Percentiles rank a stretch among this genome's conserved stretches.
Conservation (phyloP, 2,329 filamentous ascomycete species). For the Trichoderma koningii region DNA sequence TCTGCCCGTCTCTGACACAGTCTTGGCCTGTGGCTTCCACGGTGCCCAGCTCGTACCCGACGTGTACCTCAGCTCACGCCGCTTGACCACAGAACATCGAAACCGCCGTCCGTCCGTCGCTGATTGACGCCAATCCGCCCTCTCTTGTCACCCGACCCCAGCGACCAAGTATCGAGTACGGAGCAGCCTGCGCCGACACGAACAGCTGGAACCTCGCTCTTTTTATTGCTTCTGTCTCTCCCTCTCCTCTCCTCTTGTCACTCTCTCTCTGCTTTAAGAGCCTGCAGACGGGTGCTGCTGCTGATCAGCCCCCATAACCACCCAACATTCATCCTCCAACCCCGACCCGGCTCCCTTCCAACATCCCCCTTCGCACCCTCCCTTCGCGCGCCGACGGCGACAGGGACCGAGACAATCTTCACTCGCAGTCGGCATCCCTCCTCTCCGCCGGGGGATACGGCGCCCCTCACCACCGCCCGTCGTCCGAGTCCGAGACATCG, state of each 20-base stretch:
- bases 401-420: constrained; percentile 43
- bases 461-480: constrained; percentile 51
- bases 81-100: constrained; percentile 16
- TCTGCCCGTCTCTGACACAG: background rate
- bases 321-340: constrained; percentile 83
- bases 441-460: constrained; percentile 39
- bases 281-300: constrained; percentile 69
- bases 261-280: constrained; percentile 31
- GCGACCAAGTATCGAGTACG: background rate
- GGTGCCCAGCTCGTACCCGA: too few species aligned
- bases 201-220: constrained; percentile 3
- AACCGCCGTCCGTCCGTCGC: background rate
- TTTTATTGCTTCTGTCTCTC: constrained; percentile 14
- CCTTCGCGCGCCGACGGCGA: constrained; percentile 44
- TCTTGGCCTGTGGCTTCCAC: too few species aligned
- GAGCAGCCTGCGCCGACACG: too few species aligned
- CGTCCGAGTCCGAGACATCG: constrained; percentile 66
- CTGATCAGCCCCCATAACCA: constrained; percentile 70
- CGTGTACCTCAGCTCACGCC: constrained; percentile 17
- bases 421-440: constrained; percentile 44
- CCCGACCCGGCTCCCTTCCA: constrained; percentile 70
- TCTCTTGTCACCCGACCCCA: constrained; percentile 23
- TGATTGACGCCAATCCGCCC: constrained; percentile 24
- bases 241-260: background rate
- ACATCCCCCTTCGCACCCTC: constrained; percentile 84